Conservation (phyloP, 1,284 basidiomycete genomes). For the Cystobasidium slooffiae region DNA sequence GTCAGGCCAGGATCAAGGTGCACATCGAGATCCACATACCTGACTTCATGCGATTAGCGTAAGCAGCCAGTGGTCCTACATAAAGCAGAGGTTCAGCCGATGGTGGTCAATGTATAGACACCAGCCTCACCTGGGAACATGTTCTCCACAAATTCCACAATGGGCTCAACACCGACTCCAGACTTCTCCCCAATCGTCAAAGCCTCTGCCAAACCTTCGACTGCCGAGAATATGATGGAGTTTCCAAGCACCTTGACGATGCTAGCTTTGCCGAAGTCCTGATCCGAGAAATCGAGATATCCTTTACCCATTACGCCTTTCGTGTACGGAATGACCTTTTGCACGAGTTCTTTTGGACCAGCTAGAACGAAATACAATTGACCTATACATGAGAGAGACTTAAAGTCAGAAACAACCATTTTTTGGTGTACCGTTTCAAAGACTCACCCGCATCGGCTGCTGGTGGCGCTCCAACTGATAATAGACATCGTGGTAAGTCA, state of each 20-base stretch:
- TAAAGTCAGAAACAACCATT: neutral
- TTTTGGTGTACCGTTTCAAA: neutral
- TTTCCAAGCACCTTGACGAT: conserved; percentile 43
- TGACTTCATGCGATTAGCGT: conserved; percentile 37
- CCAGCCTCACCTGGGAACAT: conserved; percentile 22
- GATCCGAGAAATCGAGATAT: conserved; percentile 26
- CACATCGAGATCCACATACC: neutral
- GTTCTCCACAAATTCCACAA: conserved; percentile 31
- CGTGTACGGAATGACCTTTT: conserved; percentile 39
- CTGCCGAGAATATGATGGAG: conserved; percentile 30
- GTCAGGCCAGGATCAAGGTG: neutral
- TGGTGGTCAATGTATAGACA: neutral
- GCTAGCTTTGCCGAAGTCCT: conserved; percentile 36
- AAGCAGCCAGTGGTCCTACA: conserved; percentile 32
- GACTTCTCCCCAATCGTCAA: conserved; percentile 40
- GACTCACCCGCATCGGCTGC: conserved; percentile 33
- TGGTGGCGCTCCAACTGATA: conserved; percentile 32
- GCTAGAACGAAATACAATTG: conserved; percentile 42
- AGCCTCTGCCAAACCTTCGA: conserved; percentile 42
- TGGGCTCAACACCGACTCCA: conserved; percentile 35
- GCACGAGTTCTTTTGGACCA: conserved; percentile 25
- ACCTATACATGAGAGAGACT: neutral
- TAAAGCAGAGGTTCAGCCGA: neutral
- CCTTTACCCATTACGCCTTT: conserved; percentile 44
- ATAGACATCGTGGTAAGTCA: neutral